Percentiles rank a stretch among this genome's conserved stretches.
Conservation (phyloP, 2,329 filamentous ascomycete species). For the Chalaropsis thielavioides region DNA sequence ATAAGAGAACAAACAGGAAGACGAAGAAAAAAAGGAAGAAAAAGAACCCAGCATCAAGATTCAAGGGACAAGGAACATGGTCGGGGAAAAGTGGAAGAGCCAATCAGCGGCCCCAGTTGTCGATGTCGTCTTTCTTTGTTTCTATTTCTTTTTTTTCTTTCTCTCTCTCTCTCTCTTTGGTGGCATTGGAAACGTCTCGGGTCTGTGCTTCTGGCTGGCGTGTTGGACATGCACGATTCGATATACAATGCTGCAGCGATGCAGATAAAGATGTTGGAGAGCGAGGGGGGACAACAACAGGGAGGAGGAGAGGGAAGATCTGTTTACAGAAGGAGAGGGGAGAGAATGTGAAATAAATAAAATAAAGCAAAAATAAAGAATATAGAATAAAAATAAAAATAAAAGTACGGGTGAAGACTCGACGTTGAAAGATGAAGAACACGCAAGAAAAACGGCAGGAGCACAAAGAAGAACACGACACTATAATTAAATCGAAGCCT, state of each 20-base stretch:
- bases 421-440: background rate
- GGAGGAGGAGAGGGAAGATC: background rate
- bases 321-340: background rate
- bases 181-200: too few species aligned
- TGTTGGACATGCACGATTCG: background rate
- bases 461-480: background rate
- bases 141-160: background rate
- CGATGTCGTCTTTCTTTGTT: background rate
- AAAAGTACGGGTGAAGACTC: too few species aligned
- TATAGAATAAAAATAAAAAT: background rate
- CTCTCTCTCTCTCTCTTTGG: background rate
- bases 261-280: background rate
- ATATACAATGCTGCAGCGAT: background rate
- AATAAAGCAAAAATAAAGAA: background rate
- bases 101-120: background rate
- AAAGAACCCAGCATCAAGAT: too few species aligned
- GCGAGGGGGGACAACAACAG: background rate
- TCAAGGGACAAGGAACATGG: too few species aligned
- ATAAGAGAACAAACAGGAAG: background rate
- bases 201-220: background rate
- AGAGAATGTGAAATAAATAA: background rate
- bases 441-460: background rate
- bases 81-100: background rate
- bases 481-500: constrained; percentile 2
- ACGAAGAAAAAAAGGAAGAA: background rate